Conservation (phyloP, 106 monocot species). For the Platanthera zijinensis region DNA sequence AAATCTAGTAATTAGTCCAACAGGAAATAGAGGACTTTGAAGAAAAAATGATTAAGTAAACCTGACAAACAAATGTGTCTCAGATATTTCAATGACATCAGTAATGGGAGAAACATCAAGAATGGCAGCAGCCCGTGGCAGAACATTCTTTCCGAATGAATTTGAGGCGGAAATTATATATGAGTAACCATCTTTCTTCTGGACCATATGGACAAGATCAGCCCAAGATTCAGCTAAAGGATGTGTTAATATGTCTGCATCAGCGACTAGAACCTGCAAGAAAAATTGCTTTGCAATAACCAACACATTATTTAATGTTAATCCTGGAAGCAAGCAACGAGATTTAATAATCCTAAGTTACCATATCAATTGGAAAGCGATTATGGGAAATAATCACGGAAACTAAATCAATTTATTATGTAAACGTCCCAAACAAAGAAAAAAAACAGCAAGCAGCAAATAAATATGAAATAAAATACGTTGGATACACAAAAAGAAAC, state of each 20-base stretch:
- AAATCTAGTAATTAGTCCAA: not conserved
- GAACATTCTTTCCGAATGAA: slow-evolving; percentile 93
- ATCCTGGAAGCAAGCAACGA: too few relatives aligned
- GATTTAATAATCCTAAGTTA: too few relatives aligned
- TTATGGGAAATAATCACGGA: too few relatives aligned
- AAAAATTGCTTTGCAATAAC: not conserved
- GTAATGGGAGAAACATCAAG: slow-evolving; percentile 92
- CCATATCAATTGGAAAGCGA: too few relatives aligned
- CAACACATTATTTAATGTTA: not conserved
- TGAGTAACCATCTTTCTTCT: slow-evolving; percentile 58
- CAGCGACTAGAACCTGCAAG: slow-evolving; percentile 89
- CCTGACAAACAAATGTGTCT: slow-evolving; percentile 77
- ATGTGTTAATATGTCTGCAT: slow-evolving; percentile 53
- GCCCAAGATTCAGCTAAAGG: slow-evolving; percentile 93
- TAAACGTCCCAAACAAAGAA: too few relatives aligned
- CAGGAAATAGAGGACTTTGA: not conserved
- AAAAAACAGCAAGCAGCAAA: too few relatives aligned
- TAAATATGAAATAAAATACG: too few relatives aligned
- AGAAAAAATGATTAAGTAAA: slow-evolving; percentile 8
- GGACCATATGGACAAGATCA: slow-evolving; percentile 62
- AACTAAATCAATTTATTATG: too few relatives aligned
- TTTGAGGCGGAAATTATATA: slow-evolving; percentile 76
- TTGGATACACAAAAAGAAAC: too few relatives aligned
- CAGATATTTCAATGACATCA: slow-evolving; percentile 73
- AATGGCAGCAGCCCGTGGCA: slow-evolving; percentile 89